These are phyloP conservation scores for Syzygium aqueum DNA, from an alignment of 345 rosid genomes.

Conservation along the genomic window DNA sequence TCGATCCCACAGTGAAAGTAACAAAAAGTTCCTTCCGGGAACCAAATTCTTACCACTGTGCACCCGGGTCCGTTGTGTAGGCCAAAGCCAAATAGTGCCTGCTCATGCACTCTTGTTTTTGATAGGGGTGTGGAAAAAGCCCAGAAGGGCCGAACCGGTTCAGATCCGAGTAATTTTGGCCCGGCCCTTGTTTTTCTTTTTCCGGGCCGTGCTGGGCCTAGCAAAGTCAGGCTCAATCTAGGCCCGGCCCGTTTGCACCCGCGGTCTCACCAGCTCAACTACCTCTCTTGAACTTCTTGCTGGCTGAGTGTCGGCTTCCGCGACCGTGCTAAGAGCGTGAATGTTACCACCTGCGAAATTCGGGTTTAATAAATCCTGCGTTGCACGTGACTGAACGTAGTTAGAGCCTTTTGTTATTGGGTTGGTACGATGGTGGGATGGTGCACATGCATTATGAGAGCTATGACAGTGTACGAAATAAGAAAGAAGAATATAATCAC, in stretches of 20 bases:
- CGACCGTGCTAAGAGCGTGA: neutral
- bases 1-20: neutral
- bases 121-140: neutral
- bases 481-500: neutral
- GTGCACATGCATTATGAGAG: neutral
- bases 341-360: neutral
- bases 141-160: neutral
- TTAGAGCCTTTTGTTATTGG: neutral
- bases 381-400: neutral
- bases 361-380: neutral
- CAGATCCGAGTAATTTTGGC: neutral
- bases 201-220: neutral
- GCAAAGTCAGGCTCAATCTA: neutral
- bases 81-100: too few species aligned
- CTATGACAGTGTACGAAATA: neutral
- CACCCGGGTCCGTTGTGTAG: too few species aligned
- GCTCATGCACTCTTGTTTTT: neutral
- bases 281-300: neutral
- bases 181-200: neutral
- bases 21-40: accelerated
- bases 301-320: neutral
- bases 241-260: neutral
- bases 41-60: neutral
- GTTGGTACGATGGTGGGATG: neutral
- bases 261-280: neutral